These are phyloP conservation scores for Asterochloris sp. DNA, from an alignment of 139 green algal genomes.

Conservation along the genomic window DNA sequence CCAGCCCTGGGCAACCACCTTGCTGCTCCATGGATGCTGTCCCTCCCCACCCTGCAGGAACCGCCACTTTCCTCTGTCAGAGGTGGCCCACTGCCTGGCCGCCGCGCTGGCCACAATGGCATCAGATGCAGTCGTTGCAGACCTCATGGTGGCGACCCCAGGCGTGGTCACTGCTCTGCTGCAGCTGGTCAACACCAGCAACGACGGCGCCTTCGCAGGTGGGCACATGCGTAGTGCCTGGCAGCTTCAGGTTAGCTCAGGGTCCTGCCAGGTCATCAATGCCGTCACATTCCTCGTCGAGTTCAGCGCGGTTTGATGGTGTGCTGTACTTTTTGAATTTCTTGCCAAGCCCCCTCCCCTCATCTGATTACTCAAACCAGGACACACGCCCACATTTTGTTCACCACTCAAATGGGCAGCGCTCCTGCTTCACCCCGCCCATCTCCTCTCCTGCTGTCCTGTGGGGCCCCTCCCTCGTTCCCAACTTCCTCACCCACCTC, in stretches of 20 bases:
- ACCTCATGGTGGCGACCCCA: constrained; percentile 47
- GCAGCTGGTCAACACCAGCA: constrained; percentile 27
- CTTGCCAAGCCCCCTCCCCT: background rate
- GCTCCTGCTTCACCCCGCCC: too few relatives aligned
- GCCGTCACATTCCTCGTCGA: too few relatives aligned
- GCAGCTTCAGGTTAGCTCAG: too few relatives aligned
- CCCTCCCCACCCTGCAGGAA: background rate
- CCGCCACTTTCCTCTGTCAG: constrained; percentile 11
- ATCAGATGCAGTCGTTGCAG: constrained; percentile 38
- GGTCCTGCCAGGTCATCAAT: too few relatives aligned
- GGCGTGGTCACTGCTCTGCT: constrained; percentile 42
- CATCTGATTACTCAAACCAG: background rate
- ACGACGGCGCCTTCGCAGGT: constrained; percentile 14
- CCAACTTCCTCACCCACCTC: background rate
- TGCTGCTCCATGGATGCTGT: too few relatives aligned
- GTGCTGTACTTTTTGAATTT: background rate
- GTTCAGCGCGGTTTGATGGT: background rate
- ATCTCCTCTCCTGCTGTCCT: too few relatives aligned
- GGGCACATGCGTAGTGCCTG: too few relatives aligned
- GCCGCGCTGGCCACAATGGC: constrained; percentile 44
- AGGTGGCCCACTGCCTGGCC: constrained; percentile 36
- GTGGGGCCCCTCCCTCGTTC: too few relatives aligned
- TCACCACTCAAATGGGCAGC: too few relatives aligned
- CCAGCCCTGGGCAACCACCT: too few relatives aligned
- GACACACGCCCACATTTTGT: background rate